Evolutionary conservation across 2,329 filamentous ascomycete species (phyloP).

Genomic region (Trichoderma polysporum): DNA sequence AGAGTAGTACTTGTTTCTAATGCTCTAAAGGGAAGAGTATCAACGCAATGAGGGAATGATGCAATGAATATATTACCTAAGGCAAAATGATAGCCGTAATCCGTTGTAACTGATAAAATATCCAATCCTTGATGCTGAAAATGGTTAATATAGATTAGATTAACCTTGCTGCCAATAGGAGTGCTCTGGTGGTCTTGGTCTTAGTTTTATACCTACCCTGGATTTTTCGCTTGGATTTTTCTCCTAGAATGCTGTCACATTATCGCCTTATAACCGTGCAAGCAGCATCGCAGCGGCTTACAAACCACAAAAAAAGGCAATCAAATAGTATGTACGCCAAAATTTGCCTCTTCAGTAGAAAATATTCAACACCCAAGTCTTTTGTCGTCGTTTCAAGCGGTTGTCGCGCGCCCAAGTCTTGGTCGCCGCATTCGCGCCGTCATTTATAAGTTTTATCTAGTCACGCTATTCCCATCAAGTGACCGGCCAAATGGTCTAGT

Average conservation of each 20-base stretch:
- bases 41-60: too few relatives aligned
- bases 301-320: background rate
- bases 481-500: slow-evolving; percentile 23
- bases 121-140: too few relatives aligned
- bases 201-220: background rate
- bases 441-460: background rate
- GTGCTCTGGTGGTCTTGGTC: background rate
- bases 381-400: background rate
- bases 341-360: too few relatives aligned
- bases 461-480: background rate
- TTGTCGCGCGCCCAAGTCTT: background rate
- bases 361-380: too few relatives aligned
- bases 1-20: too few relatives aligned
- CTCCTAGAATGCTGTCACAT: background rate
- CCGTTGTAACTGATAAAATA: background rate
- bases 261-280: background rate
- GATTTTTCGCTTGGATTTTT: too few relatives aligned
- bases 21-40: too few relatives aligned
- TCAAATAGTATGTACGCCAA: too few relatives aligned
- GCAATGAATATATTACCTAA: too few relatives aligned
- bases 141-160: too few relatives aligned
- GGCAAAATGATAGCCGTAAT: too few relatives aligned
- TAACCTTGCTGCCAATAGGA: background rate
- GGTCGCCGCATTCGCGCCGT: background rate
- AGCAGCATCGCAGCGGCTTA: background rate